These are phyloP conservation scores for Tetraselmis chui DNA, from an alignment of 139 green algal genomes.

Conservation along the genomic window DNA sequence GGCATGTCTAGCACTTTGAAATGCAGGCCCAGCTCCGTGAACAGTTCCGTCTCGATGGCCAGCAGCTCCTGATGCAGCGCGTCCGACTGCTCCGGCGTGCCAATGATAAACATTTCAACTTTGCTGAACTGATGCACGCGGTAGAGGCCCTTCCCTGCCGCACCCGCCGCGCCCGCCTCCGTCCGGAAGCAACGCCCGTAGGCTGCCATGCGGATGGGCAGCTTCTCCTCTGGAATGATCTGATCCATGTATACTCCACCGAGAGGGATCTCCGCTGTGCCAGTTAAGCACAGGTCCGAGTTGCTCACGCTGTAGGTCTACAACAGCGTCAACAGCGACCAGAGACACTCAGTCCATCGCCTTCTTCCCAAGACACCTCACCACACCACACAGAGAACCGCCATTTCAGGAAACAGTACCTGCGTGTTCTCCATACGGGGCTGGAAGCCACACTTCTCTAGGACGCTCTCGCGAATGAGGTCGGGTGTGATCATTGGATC, in stretches of 20 bases:
- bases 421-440: conserved; percentile 87
- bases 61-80: conserved; percentile 80
- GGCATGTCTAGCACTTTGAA: conserved; percentile 98
- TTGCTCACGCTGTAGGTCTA: conserved; percentile 83
- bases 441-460: conserved; percentile 99
- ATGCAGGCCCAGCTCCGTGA: conserved; percentile 86
- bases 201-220: conserved; percentile 87
- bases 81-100: conserved; percentile 81
- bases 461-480: conserved; percentile 76
- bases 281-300: conserved; percentile 83
- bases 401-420: conserved; percentile 11
- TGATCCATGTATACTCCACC: conserved; percentile 63
- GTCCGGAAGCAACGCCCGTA: conserved; percentile 96
- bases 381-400: neutral
- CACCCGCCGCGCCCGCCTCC: conserved; percentile 83
- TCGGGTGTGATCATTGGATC: conserved; percentile 88
- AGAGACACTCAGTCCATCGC: too few species aligned
- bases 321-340: too few species aligned
- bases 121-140: conserved; percentile 98
- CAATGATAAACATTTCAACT: conserved; percentile 97
- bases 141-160: conserved; percentile 85
- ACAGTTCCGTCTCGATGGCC: conserved; percentile 78
- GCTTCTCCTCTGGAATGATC: conserved; percentile 65
- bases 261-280: conserved; percentile 93
- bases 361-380: too few species aligned